Evolutionary conservation across 768 basidiomycete genomes (phyloP).

Genomic region (Termitomyces bulborhizus): DNA sequence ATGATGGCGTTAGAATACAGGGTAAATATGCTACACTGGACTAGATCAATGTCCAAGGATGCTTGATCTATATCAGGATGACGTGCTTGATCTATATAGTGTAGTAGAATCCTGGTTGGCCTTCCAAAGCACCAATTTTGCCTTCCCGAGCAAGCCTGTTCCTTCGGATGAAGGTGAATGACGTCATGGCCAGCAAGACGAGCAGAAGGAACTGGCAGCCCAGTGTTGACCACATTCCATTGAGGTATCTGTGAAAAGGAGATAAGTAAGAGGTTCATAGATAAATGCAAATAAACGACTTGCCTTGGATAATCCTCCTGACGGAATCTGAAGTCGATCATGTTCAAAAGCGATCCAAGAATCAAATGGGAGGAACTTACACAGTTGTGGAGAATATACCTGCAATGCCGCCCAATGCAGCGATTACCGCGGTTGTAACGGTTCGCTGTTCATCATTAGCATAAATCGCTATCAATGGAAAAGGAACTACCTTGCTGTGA

Average conservation of each 20-base stretch:
- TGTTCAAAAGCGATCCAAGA: neutral
- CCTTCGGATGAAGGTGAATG: slow-evolving; percentile 21
- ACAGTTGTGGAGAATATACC: slow-evolving; percentile 33
- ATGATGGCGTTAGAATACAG: neutral
- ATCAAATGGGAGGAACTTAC: slow-evolving; percentile 8
- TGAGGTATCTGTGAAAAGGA: slow-evolving; percentile 10
- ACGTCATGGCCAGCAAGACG: slow-evolving; percentile 20
- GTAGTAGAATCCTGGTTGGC: slow-evolving; percentile 32
- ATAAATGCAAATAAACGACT: neutral
- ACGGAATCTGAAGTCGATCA: slow-evolving; percentile 15
- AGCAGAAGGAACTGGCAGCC: slow-evolving; percentile 29
- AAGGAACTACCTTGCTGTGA: slow-evolving; percentile 22
- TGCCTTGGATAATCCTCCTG: slow-evolving; percentile 28
- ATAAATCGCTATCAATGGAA: neutral
- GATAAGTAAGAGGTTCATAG: neutral
- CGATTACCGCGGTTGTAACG: slow-evolving; percentile 30
- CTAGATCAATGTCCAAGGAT: neutral
- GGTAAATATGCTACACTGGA: neutral
- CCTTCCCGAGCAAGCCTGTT: slow-evolving; percentile 28
- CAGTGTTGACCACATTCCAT: slow-evolving; percentile 30
- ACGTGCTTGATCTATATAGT: slow-evolving; percentile 23
- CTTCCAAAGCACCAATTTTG: slow-evolving; percentile 25
- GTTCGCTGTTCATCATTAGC: slow-evolving; percentile 18
- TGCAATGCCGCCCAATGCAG: slow-evolving; percentile 30
- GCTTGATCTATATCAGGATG: slow-evolving; percentile 20